phyloP scores from a whole-genome alignment of 1,139 yeast species.

The Yamadazyma dushanensis region DNA sequence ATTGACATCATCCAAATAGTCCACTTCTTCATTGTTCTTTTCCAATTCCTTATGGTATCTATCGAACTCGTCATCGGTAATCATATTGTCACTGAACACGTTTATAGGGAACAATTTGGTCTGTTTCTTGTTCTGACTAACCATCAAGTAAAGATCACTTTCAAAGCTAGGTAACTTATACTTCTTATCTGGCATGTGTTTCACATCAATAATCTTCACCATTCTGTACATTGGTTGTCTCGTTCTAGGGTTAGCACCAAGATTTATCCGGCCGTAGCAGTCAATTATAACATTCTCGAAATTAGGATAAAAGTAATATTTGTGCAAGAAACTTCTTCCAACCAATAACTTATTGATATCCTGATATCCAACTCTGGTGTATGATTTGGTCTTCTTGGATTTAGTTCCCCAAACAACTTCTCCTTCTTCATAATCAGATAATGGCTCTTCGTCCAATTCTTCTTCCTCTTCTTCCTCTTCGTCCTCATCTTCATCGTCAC shows the following conservation, averaged over 20 bases:
- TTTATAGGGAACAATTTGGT: conserved; percentile 73
- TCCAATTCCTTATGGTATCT: conserved; percentile 63
- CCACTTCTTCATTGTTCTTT: conserved; percentile 59
- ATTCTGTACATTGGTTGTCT: conserved; percentile 74
- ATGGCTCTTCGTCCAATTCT: conserved; percentile 36
- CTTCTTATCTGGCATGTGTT: conserved; percentile 52
- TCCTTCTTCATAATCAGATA: conserved; percentile 35
- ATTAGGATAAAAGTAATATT: conserved; percentile 79
- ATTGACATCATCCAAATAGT: conserved; percentile 66
- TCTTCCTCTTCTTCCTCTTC: conserved; percentile 41
- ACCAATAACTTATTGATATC: conserved; percentile 73
- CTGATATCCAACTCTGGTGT: conserved; percentile 31
- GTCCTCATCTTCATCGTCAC: conserved; percentile 44
- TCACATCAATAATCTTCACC: conserved; percentile 73
- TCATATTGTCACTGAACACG: conserved; percentile 74
- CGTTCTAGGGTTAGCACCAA: conserved; percentile 67
- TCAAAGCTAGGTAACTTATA: conserved; percentile 56
- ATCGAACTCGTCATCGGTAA: conserved; percentile 68
- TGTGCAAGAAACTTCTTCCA: conserved; percentile 74
- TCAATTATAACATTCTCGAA: conserved; percentile 70
- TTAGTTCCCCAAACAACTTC: conserved; percentile 55
- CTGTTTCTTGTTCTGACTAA: conserved; percentile 66
- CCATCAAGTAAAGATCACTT: conserved; percentile 62
- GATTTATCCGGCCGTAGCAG: conserved; percentile 78
- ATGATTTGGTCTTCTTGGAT: conserved; percentile 24